These are phyloP conservation scores for Candida gorgasii DNA, from an alignment of 805 yeast genomes.

Conservation along the genomic window DNA sequence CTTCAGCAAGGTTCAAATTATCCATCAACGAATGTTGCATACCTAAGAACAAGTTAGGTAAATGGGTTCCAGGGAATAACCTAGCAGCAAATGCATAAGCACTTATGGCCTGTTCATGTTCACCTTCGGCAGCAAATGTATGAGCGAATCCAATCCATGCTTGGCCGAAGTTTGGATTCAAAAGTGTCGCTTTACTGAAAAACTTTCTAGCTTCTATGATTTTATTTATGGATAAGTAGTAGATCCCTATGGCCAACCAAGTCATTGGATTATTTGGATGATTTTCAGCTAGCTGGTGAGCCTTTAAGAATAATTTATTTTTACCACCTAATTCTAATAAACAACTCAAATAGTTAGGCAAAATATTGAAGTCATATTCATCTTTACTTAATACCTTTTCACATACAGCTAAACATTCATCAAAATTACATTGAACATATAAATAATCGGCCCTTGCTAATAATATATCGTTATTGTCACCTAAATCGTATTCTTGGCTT, in stretches of 20 bases:
- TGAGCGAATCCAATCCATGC: slow-evolving; percentile 99
- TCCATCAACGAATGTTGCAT: slow-evolving; percentile 94
- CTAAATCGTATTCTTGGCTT: slow-evolving; percentile 69
- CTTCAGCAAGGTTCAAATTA: slow-evolving; percentile 80
- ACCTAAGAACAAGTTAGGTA: slow-evolving; percentile 87
- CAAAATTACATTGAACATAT: slow-evolving; percentile 76
- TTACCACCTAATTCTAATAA: slow-evolving; percentile 81
- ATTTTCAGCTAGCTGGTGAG: slow-evolving; percentile 83
- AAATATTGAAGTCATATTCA: slow-evolving; percentile 65
- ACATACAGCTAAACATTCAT: slow-evolving; percentile 72
- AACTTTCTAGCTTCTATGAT: slow-evolving; percentile 81
- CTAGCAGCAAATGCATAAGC: slow-evolving; percentile 96
- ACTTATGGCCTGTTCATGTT: slow-evolving; percentile 96
- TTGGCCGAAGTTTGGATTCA: slow-evolving; percentile 87
- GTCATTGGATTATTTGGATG: slow-evolving; percentile 82
- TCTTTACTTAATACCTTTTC: slow-evolving; percentile 61
- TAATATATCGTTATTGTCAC: slow-evolving; percentile 68
- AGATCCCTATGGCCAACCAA: slow-evolving; percentile 91
- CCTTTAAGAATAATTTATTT: slow-evolving; percentile 73
- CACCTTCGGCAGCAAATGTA: slow-evolving; percentile 97
- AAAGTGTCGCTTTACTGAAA: slow-evolving; percentile 84
- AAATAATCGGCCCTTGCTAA: slow-evolving; percentile 67
- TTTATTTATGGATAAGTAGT: slow-evolving; percentile 74
- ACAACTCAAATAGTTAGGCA: slow-evolving; percentile 82
- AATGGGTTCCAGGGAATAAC: slow-evolving; percentile 84